These are phyloP conservation scores for Polyporus tsugae DNA, from an alignment of 1,284 basidiomycete species.

Conservation along the genomic window DNA sequence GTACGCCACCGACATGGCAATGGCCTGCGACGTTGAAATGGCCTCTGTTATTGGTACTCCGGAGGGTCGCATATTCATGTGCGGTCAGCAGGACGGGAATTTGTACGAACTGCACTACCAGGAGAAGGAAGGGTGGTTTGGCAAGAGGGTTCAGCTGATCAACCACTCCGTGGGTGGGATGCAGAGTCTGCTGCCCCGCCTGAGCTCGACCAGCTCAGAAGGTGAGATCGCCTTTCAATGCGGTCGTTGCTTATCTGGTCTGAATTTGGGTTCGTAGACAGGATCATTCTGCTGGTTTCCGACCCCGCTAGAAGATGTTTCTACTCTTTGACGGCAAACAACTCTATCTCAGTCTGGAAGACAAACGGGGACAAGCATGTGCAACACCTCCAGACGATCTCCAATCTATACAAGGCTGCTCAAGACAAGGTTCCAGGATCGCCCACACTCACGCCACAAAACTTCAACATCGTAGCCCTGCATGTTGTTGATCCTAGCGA, in stretches of 20 bases:
- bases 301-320: conserved; percentile 75
- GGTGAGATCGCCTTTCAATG: conserved; percentile 49
- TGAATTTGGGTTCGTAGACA: conserved; percentile 54
- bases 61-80: conserved; percentile 92
- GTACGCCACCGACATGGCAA: conserved; percentile 89
- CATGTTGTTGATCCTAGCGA: conserved; percentile 71
- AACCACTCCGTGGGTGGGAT: conserved; percentile 85
- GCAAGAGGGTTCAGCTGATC: conserved; percentile 81
- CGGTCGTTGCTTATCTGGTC: conserved; percentile 9
- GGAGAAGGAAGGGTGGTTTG: conserved; percentile 93
- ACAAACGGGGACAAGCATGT: conserved; percentile 68
- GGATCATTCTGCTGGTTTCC: conserved; percentile 70
- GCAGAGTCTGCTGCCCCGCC: conserved; percentile 74
- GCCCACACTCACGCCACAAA: conserved; percentile 71
- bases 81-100: conserved; percentile 86
- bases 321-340: conserved; percentile 78
- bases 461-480: conserved; percentile 70
- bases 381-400: conserved; percentile 72
- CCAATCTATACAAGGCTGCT: conserved; percentile 72
- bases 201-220: conserved; percentile 64
- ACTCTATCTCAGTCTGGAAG: conserved; percentile 74
- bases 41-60: conserved; percentile 81
- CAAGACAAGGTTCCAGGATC: conserved; percentile 81
- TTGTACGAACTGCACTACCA: conserved; percentile 96
- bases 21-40: conserved; percentile 86